A percentile compares a stretch with the other conserved stretches of the same genome.
phyloP scores from a whole-genome alignment of 75 land plant genomes.

The Selaginella moellendorffii region DNA sequence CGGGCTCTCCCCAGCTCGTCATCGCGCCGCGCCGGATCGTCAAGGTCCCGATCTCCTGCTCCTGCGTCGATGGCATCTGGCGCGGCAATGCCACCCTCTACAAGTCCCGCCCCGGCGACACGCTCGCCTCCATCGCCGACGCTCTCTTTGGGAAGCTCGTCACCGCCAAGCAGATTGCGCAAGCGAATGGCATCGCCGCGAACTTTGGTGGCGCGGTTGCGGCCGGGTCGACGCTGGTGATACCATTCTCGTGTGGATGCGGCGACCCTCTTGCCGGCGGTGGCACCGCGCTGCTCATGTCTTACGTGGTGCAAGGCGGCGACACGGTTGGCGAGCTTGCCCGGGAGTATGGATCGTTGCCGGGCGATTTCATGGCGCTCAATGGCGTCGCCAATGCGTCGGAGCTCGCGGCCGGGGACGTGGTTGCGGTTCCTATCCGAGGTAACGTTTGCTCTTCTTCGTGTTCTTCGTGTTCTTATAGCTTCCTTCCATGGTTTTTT shows the following conservation, averaged over 20 bases:
- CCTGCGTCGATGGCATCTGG: conserved; percentile 49
- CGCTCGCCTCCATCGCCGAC: conserved; percentile 35
- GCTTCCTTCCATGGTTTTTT: conserved; percentile 2
- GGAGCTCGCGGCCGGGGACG: conserved; percentile 35
- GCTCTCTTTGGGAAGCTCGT: conserved; percentile 40
- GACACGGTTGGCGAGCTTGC: conserved; percentile 43
- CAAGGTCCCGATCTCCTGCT: conserved; percentile 41
- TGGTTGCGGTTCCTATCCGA: conserved; percentile 47
- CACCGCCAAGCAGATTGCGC: conserved; percentile 43
- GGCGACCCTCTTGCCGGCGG: conserved; percentile 40
- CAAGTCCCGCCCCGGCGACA: conserved; percentile 45
- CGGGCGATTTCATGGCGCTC: conserved; percentile 50
- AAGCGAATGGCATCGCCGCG: conserved; percentile 33
- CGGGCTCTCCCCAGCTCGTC: conserved; percentile 35
- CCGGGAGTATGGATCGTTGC: conserved; percentile 30
- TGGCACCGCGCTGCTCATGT: conserved; percentile 39
- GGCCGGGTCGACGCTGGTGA: conserved; percentile 28
- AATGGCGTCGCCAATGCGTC: conserved; percentile 45
- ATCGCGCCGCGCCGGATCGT: conserved; percentile 40
- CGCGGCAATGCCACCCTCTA: conserved; percentile 29
- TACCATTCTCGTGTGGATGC: conserved; percentile 67
- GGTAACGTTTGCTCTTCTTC: conserved; percentile 19
- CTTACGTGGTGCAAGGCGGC: conserved; percentile 37
- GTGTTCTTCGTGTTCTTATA: neutral
- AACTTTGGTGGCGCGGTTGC: conserved; percentile 30